Evolutionary conservation across 2,329 filamentous ascomycete genomes (phyloP), one percentile per base, ranked within the genome.

Genomic region (Fusarium circinatum): DNA sequence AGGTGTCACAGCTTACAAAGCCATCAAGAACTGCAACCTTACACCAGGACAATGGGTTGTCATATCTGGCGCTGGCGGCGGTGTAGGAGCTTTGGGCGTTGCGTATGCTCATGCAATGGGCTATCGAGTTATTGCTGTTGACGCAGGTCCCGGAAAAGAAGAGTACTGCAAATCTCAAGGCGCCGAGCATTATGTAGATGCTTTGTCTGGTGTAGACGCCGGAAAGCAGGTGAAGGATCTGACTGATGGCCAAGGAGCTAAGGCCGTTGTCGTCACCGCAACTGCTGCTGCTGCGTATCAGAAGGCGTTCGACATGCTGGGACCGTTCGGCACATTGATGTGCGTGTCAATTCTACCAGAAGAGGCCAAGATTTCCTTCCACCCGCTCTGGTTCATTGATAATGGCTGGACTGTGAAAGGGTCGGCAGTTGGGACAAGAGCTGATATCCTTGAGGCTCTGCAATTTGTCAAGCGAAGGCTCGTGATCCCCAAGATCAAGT

Each of bases 1-100:
- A 9, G 84, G 84, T 2, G 82, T 85, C 1, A 85, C 84, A 4
- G 84, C 83, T 5, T 85, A 85, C 65, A 83, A 83, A 67, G 83
- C 82, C 0, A 70, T 84, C 60, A 84, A 84, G 71, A 70, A 70
- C 8, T 80, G 78, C 56, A 75, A 68, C 13, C 63, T 79, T 20
- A 75, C 71, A 2, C 80, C 81, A 1, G 82, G 83, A 2, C 78
- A 82, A 60, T 83, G 79, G 78, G 62, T 84, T 2, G 82, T 79
- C 5, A 75, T 86, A 5, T 78, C 79, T 0, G 84, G 84, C 3
- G 84, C 78, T 1, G 83, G 80, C 1, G 83, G 83, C 8, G 84
- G 84, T 3, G 82, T 85, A 4, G 84, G 83, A 3, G 79, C 80
- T 18, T 66, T 85, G 22, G 83, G 80, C 1, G 78, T 85, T 12